These are phyloP conservation scores for Graphilbum fragrans DNA, from an alignment of 2,329 filamentous ascomycete genomes.

Conservation along the genomic window DNA sequence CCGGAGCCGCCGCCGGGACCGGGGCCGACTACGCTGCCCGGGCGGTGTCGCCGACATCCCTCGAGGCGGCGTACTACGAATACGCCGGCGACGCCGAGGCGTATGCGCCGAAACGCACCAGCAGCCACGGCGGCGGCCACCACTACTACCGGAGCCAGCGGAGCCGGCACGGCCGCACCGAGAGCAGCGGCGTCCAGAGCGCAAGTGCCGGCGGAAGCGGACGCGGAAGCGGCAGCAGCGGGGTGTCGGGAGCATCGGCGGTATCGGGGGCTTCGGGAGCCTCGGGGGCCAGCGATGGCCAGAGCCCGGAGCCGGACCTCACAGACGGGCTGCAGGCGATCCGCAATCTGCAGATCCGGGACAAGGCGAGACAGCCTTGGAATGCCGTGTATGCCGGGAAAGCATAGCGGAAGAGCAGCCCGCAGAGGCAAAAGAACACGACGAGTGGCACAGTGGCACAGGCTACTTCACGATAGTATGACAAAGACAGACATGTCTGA, in stretches of 20 bases:
- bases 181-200: conserved; percentile 5
- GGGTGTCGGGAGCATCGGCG: neutral
- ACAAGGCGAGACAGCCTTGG: conserved; percentile 24
- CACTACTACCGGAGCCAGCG: conserved; percentile 9
- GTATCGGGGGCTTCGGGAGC: neutral
- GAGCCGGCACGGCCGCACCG: conserved; percentile 9
- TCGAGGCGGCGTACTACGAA: too few relatives aligned
- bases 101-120: conserved; percentile 10
- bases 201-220: conserved; percentile 3
- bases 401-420: neutral
- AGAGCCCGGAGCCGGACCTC: conserved; percentile 6
- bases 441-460: too few relatives aligned
- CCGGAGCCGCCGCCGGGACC: conserved; percentile 11
- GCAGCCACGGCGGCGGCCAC: conserved; percentile 15
- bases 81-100: neutral
- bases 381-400: conserved; percentile 24
- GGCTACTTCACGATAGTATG: neutral
- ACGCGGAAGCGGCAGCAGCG: conserved; percentile 7
- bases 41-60: too few relatives aligned
- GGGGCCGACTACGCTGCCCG: too few relatives aligned
- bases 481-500: too few relatives aligned
- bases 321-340: conserved; percentile 16
- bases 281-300: too few relatives aligned
- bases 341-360: conserved; percentile 16
- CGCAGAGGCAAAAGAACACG: neutral